Base-by-base conservation (phyloP, 225 moss, liverwort and hornwort species). In the Takakia lepidozioides region DNA sequence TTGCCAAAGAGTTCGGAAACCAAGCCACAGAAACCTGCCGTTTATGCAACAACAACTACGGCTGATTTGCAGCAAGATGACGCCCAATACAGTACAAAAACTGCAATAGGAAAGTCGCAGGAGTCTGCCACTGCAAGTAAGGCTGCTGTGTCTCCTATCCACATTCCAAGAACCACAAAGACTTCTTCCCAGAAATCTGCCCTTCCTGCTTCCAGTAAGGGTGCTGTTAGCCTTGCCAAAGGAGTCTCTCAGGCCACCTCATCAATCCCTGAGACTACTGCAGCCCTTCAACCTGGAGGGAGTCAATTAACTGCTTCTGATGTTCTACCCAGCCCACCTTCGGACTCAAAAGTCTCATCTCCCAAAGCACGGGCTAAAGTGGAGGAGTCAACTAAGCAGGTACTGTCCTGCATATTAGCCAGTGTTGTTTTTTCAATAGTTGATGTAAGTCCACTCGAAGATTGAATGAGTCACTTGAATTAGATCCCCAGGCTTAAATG, bases 321-420 rank as follows among this genome's bases (percentile, higher is more conserved):
- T 46, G 60, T 64, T 56, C 64, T 67, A 48, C 57, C 67, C 29
- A 64, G 46, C 45, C 57, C 68, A 54, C 67, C 10, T 41, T 41
- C 27, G 51, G 8, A 40, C 10, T 40, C 43, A 17, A 61, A 69
- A 14, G 46, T 51, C 30, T 58, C 78, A 9, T 49, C 63, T 46
- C 35, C 71, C 49, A 42, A 23, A 24, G 54, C 50, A 23, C 36
- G 38, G 41, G 27, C 40, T 10, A 43, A 57, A 38, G n/a, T 57
- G 46, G 58, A 62, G 49, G 68, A 46, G 34, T 38, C 51, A 15
- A 27, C 30, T 19, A 62, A 72, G 43, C 62, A 64, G 54, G 67
- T 71, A 49, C 43, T 11, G 42, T 9, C 26, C 15, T 14, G 38
- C 24, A 42, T 46, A 49, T 55, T 5, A 54, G 27, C 38, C 13